phyloP scores from a whole-genome alignment of 2,329 filamentous ascomycete genomes.

The Arthrobotrys entomopaga region DNA sequence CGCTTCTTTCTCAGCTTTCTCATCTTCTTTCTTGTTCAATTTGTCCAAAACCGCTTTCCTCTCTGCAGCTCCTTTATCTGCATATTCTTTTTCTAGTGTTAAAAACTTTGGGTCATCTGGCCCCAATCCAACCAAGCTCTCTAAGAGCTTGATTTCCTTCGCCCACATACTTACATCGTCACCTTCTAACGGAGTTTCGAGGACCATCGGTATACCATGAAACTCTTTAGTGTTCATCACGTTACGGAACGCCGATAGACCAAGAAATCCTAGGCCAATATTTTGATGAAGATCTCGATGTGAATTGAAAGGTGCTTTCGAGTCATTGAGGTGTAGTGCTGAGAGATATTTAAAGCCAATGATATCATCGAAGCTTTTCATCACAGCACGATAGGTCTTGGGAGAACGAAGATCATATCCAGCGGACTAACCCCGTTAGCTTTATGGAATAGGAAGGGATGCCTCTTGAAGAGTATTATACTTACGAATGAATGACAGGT shows the following conservation, averaged over 20 bases:
- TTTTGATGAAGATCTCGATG: conserved; percentile 92
- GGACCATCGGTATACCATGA: conserved; percentile 83
- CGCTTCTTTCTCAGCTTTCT: conserved; percentile 53
- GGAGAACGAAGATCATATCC: conserved; percentile 88
- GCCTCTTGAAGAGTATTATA: background rate
- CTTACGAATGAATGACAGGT: conserved; percentile 89
- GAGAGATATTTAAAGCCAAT: conserved; percentile 83
- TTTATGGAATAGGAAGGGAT: background rate
- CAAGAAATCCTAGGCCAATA: conserved; percentile 93
- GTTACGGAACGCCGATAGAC: conserved; percentile 87
- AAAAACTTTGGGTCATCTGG: conserved; percentile 73
- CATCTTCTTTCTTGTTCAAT: conserved; percentile 71
- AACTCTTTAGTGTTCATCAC: conserved; percentile 85
- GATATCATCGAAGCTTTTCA: conserved; percentile 78
- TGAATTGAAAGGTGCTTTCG: conserved; percentile 85
- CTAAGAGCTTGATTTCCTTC: conserved; percentile 91
- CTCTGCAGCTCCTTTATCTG: conserved; percentile 75
- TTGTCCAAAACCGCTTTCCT: conserved; percentile 80
- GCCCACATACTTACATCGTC: conserved; percentile 80
- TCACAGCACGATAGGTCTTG: conserved; percentile 75
- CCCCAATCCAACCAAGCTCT: conserved; percentile 85
- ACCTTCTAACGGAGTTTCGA: conserved; percentile 93
- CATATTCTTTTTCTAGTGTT: conserved; percentile 72
- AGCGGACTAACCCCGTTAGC: conserved; percentile 65
- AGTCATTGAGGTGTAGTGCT: conserved; percentile 93